Percentiles rank a stretch among this genome's conserved stretches.
These are phyloP conservation scores for Suhomyces vadensis DNA, from an alignment of 805 yeast genomes.

Conservation along the genomic window DNA sequence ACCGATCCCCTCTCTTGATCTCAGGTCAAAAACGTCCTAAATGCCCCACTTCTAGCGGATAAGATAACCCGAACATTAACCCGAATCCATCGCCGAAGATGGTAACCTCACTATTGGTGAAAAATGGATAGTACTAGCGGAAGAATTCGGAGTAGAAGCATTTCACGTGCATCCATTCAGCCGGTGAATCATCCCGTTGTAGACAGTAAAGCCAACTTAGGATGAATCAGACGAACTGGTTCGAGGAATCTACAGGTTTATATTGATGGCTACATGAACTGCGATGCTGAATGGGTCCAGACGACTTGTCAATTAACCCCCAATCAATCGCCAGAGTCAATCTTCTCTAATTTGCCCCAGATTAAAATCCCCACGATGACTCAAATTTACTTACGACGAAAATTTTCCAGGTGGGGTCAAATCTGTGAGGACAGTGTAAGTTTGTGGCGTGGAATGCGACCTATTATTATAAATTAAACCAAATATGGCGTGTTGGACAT, in stretches of 20 bases:
- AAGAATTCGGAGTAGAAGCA: constrained; percentile 1
- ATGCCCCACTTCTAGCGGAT: neutral
- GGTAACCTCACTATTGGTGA: neutral
- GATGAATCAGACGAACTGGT: too few species aligned
- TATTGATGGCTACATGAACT: too few species aligned
- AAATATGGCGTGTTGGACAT: neutral
- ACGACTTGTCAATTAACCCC: too few species aligned
- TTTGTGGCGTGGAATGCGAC: constrained; percentile 1
- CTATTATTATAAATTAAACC: neutral
- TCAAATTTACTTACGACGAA: constrained; percentile 4
- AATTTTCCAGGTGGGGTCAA: constrained; percentile 9
- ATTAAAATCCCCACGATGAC: constrained; percentile 5
- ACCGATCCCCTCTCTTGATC: constrained; percentile 1
- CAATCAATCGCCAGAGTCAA: neutral
- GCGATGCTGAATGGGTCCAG: too few species aligned
- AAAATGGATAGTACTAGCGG: neutral
- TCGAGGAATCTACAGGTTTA: too few species aligned
- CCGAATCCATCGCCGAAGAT: constrained; percentile 1
- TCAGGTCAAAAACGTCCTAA: neutral
- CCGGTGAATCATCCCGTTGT: constrained; percentile 6
- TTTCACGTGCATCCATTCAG: constrained; percentile 7
- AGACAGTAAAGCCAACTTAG: too few species aligned
- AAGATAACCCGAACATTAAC: neutral
- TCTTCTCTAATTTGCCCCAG: neutral
- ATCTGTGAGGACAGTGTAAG: neutral